Base-by-base conservation (phyloP, 805 yeast species). In the Candida boidinii region DNA sequence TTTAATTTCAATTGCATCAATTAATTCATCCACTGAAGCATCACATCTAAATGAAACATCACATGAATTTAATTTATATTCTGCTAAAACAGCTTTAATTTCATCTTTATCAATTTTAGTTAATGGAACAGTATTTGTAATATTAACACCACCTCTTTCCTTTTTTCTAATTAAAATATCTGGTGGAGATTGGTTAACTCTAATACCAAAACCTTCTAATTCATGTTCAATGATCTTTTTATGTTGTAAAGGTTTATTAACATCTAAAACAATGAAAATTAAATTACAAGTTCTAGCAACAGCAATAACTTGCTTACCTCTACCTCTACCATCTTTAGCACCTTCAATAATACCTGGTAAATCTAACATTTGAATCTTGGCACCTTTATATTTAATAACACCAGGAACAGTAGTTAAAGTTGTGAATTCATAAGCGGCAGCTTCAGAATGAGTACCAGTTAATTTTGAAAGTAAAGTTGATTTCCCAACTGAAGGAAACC, bases 361-460 rank as follows among this genome's bases (percentile, higher is more conserved):
- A 70, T 83, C 94, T 49, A 83, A 61, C 94, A 92, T 86, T 65
- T 92, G 99, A 43, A 92, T 80, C 64, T 86, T 90, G 33, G 98
- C 97, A 51, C 99, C 99, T 47, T 88, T 85, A 54, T 86, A 90
- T 60, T 83, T 80, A 53, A 92, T 87, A 27, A 86, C 85, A 60
- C 98, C 97, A 0, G 97, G 97, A 36, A 92, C 97, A 0, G 98
- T 90, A 18, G 96, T 92, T 53, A 92, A 71, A 0, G 98, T 92
- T 18, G 98, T 92, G 66, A 92, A 92, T 60, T 92, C 98, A 54
- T 90, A 90, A 5, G 86, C 97, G 9, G 97, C 96, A n/a, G 81
- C 96, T 59, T 90, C 98, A 1, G 95, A 82, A 53, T 86, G 94
- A 3, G 96, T 88, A 42, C 98, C 97, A 0, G 98, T 92, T 31